Base-by-base conservation (phyloP, 2,329 filamentous ascomycete species). In the Aspergillus ruber region DNA sequence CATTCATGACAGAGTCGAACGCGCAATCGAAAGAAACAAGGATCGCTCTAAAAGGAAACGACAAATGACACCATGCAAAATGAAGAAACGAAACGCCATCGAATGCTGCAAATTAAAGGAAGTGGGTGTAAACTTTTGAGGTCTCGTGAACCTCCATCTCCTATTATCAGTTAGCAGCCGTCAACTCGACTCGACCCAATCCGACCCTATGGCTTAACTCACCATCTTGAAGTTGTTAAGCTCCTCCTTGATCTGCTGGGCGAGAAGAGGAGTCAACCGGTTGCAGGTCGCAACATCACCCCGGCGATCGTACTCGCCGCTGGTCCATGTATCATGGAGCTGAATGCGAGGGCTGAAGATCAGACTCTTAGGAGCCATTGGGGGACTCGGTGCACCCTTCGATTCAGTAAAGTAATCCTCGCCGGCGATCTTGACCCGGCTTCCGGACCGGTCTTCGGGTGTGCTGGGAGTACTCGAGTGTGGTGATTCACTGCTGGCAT, bases 211-310 rank as follows among this genome's bases (percentile, higher is more conserved):
- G 21, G 33, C 13, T n/a, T 9, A 17, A 72, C 84, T 52, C 75
- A 93, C 89, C 93, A 98, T 98, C 71, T 98, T 98, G 79, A 98
- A 98, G 59, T 85, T 94, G 74, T 98, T 98, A 59, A 98, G 81
- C 74, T 98, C 93, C 74, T 98, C 93, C 74, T 97, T 97, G 74
- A 98, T 98, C 70, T 98, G 93, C 73, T 98, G 93, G 41, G 93
- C 93, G 54, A 98, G 81, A 80, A 96, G 90, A 10, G 93, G 93
- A 43, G 93, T 98, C 57, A 98, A 78, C 56, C 91, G 88, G 66
- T 98, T 98, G 81, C 93, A 98, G 1, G 93, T 98, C 9, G 93
- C 90, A 72, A 97, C 87, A 51, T 98, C 93, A 46, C 93, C 93
- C 46, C 93, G 84, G 52, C 93, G 87, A 67, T 98, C 93, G 64